Percentiles rank a stretch among this genome's conserved stretches.
Conservation (phyloP, 345 rosid genomes). For the Conringia planisiliqua region DNA sequence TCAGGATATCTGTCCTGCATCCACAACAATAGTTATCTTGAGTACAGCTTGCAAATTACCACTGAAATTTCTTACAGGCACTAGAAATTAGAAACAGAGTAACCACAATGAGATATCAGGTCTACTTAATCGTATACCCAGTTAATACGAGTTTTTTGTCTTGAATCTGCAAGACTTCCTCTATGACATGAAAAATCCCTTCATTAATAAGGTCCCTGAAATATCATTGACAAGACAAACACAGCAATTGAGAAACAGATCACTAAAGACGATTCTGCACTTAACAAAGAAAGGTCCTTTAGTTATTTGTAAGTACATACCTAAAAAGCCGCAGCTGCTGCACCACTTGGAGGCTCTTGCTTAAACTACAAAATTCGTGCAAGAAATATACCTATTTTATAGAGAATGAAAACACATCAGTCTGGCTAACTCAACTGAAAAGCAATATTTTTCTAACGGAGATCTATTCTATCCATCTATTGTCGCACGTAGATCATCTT, state of each 20-base stretch:
- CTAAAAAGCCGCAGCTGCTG: conserved; percentile 96
- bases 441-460: background rate
- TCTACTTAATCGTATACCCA: conserved; percentile 53
- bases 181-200: conserved; percentile 82
- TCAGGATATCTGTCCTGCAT: conserved; percentile 99
- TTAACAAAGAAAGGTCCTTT: background rate
- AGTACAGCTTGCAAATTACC: conserved; percentile 14
- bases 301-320: conserved; percentile 39
- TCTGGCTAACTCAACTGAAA: conserved; percentile 4
- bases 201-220: conserved; percentile 87
- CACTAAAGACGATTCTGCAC: background rate
- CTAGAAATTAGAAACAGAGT: conserved; percentile 12
- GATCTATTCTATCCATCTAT: conserved; percentile 8
- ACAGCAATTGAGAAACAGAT: background rate
- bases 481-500: conserved; percentile 9
- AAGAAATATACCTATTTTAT: conserved; percentile 76
- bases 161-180: conserved; percentile 75
- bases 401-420: conserved; percentile 20
- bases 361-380: conserved; percentile 93
- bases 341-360: conserved; percentile 93
- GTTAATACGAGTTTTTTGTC: conserved; percentile 90
- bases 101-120: background rate
- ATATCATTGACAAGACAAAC: conserved; percentile 8
- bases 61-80: background rate
- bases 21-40: conserved; percentile 40